Conservation (phyloP, 805 yeast genomes). For the Candida saitoana region DNA sequence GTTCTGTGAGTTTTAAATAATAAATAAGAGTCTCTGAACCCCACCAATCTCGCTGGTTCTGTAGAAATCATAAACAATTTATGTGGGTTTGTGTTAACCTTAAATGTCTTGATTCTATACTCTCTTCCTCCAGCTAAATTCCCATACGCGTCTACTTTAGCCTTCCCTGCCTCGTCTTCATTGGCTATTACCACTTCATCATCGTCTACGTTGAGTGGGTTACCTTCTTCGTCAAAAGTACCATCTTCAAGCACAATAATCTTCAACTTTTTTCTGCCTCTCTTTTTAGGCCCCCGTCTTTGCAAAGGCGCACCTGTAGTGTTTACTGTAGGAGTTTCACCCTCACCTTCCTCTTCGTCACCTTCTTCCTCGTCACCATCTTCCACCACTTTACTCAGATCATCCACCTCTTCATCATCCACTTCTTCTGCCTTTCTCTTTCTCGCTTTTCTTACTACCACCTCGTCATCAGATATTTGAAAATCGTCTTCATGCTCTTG, state of each 20-base stretch:
- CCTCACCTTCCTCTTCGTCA: slow-evolving; percentile 18
- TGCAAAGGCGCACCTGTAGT: slow-evolving; percentile 10
- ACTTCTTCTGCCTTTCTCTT: slow-evolving; percentile 11
- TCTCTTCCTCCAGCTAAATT: slow-evolving; percentile 66
- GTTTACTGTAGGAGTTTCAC: slow-evolving; percentile 16
- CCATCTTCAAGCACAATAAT: slow-evolving; percentile 36
- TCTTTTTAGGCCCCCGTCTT: slow-evolving; percentile 28
- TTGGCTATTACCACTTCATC: slow-evolving; percentile 74
- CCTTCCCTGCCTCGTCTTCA: slow-evolving; percentile 75
- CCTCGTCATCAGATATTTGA: slow-evolving; percentile 20
- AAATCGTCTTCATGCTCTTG: slow-evolving; percentile 13
- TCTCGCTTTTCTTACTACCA: neutral
- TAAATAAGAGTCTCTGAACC: slow-evolving; percentile 86
- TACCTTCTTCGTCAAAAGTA: slow-evolving; percentile 62
- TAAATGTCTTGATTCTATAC: slow-evolving; percentile 68
- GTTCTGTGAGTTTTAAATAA: slow-evolving; percentile 81
- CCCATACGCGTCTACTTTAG: slow-evolving; percentile 67
- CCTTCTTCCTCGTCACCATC: slow-evolving; percentile 19
- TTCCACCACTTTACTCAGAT: slow-evolving; percentile 13
- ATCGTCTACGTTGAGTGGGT: slow-evolving; percentile 55
- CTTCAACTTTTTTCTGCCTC: slow-evolving; percentile 42
- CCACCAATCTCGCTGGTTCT: slow-evolving; percentile 93
- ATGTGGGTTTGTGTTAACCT: slow-evolving; percentile 61
- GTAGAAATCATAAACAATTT: slow-evolving; percentile 85
- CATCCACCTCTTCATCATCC: slow-evolving; percentile 15